Base-by-base conservation (phyloP, 2,329 filamentous ascomycete genomes). In the Elsinoe fawcettii region DNA sequence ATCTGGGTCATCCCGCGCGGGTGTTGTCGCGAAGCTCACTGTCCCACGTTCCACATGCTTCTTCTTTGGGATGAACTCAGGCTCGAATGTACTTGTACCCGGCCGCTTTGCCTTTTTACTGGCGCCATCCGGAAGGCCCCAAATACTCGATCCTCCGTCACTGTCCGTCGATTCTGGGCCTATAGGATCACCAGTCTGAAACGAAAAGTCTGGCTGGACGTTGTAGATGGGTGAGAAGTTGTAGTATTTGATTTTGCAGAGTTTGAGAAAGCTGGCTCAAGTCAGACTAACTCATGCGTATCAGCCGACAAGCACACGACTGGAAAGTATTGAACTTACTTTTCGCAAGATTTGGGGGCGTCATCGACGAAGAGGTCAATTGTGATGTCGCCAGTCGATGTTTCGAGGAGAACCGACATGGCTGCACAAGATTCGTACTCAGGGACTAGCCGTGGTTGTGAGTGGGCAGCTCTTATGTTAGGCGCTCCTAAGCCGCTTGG, bases 191-290 rank as follows among this genome's bases (percentile, higher is more conserved):
- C 92, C 92, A 30, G 89, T 95, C 73, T 97, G 92, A 73, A 96
- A 96, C 60, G 91, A 95, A 74, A 96, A 97, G 73, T 90, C 85
- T 71, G 92, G 93, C 69, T 96, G 93, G 36, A 99, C 83, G 63
- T 86, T 90, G 75, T 96, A 89, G 56, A 97, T 77, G 23, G 92
- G 93, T 5, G 90, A 85, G 72, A 95, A 97, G 77, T 97, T 97
- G 83, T 96, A 99, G 76, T 97, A 99, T 77, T 96, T 99, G 74
- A 90, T 79, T 76, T 97, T 97, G 83, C 93, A 96, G 65, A 99
- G 88, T 80, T 99, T 97, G 58, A 99, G 78, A 72, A 99, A 97
- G 80, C 90, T 95, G 62, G 14, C 16, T 53, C 49, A 53, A 20
- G 49, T 53, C 49, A 53, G 49, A 53, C 49, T 53, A 39, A 55